Base-by-base conservation (phyloP, 331 rosid species). In the Ulmus americana region DNA sequence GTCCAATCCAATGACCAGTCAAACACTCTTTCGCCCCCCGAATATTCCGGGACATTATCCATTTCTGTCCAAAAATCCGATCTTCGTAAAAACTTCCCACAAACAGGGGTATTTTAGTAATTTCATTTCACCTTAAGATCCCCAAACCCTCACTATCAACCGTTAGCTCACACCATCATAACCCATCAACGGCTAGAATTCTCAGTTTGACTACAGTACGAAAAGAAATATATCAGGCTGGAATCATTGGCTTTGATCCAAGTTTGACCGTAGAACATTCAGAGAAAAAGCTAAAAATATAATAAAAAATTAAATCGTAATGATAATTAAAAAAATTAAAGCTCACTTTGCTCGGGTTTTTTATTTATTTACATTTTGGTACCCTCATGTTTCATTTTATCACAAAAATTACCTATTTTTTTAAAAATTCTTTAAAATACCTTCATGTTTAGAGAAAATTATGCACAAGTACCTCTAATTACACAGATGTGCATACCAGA, bases 171-270 rank as follows among this genome's bases (percentile, higher is more conserved):
- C 14, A 6, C 38, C 39, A 56, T 61, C n/a, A 55, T 64, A 13
- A 16, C 13, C n/a, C 11, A 65, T 39, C 63, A n/a, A 79, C 79
- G 86, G 83, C 3, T 35, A 9, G n/a, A 0, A 8, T 59, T 42
- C 13, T 39, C 7, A 5, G 70, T 86, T 84, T 88, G 97, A 88
- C 95, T 45, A 59, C 41, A 52, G 87, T 67, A 76, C 85, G 58
- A 69, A 71, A 67, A 71, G 61, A 72, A 55, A n/a, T 8, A 64
- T 45, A 22, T 56, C 63, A 69, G 71, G 78, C 61, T 42, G 65
- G 83, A 90, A 90, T 80, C 87, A 81, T 82, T 85, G 87, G 84
- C 75, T 69, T 79, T 81, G 52, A 62, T 76, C 72, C 48, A 65
- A 63, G 80, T 81, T 85, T 91, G 91, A 88, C 95, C 90, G 67